Conservation (phyloP, 257 asterid genomes). For the Salvia rosmarinus region DNA sequence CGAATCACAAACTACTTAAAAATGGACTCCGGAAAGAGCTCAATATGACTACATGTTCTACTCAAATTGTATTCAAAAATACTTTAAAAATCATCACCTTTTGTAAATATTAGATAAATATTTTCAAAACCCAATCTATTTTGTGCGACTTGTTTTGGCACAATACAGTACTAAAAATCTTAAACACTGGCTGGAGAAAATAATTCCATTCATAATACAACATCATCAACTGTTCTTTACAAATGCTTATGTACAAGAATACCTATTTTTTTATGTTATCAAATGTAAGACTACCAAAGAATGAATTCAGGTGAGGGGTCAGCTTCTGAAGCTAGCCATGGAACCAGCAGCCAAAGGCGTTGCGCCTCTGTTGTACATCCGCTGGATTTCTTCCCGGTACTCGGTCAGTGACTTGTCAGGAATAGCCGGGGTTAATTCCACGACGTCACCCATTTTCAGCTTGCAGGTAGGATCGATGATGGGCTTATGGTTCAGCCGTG, state of each 20-base stretch:
- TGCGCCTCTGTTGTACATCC: slow-evolving; percentile 77
- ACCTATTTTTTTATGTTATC: slow-evolving; percentile 11
- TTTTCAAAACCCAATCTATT: too few relatives aligned
- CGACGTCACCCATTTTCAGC: slow-evolving; percentile 92
- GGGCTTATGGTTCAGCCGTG: slow-evolving; percentile 67
- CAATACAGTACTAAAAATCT: too few relatives aligned
- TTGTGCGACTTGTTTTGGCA: too few relatives aligned
- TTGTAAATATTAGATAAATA: background rate
- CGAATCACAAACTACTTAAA: background rate
- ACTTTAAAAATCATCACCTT: background rate
- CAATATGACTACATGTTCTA: too few relatives aligned
- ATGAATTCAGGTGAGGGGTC: slow-evolving; percentile 44
- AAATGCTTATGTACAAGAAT: slow-evolving; percentile 57
- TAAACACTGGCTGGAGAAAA: background rate
- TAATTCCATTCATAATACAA: slow-evolving; percentile 28
- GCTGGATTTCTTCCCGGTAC: slow-evolving; percentile 89
- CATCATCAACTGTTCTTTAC: slow-evolving; percentile 41
- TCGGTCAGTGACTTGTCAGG: slow-evolving; percentile 74
- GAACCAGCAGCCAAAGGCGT: slow-evolving; percentile 41
- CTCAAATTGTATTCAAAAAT: background rate
- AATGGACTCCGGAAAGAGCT: background rate
- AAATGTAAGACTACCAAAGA: slow-evolving; percentile 31
- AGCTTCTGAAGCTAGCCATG: slow-evolving; percentile 57
- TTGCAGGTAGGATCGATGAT: slow-evolving; percentile 70
- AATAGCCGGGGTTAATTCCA: slow-evolving; percentile 84